Conservation (phyloP, 352 stramenopile genomes). For the Blastocystis sp. region DNA sequence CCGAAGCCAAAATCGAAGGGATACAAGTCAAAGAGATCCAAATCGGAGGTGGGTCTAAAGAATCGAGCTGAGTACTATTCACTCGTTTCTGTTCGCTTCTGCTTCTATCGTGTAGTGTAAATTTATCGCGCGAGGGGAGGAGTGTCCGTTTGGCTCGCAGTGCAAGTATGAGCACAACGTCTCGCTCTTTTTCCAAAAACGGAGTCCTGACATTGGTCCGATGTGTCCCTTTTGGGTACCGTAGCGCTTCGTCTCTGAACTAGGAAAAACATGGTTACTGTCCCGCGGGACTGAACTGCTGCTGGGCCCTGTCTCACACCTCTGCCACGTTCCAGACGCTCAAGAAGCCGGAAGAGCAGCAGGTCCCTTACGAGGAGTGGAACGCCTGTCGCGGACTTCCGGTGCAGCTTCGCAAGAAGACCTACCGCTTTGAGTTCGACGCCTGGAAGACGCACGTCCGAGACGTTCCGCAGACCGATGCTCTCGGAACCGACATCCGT, state of each 20-base stretch:
- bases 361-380: not conserved
- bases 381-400: not conserved
- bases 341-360: not conserved
- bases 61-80: not conserved
- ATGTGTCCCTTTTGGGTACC: constrained; percentile 30
- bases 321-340: not conserved
- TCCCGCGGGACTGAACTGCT: constrained; percentile 21
- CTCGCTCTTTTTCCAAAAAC: not conserved
- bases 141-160: not conserved
- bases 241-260: not conserved
- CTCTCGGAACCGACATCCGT: not conserved
- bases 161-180: constrained; percentile 39
- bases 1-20: not conserved
- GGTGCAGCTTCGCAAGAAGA: not conserved
- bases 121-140: not conserved
- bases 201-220: not conserved
- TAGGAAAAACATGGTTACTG: constrained; percentile 13
- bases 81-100: not conserved
- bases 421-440: not conserved
- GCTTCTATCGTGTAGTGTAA: not conserved
- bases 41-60: not conserved
- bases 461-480: not conserved
- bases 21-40: constrained; percentile 1
- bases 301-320: constrained; percentile 18
- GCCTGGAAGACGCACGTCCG: not conserved